Percentiles rank a stretch among this genome's conserved stretches.
Evolutionary conservation across 2,329 filamentous ascomycete species (phyloP).

Genomic region (Aspergillus sp.): DNA sequence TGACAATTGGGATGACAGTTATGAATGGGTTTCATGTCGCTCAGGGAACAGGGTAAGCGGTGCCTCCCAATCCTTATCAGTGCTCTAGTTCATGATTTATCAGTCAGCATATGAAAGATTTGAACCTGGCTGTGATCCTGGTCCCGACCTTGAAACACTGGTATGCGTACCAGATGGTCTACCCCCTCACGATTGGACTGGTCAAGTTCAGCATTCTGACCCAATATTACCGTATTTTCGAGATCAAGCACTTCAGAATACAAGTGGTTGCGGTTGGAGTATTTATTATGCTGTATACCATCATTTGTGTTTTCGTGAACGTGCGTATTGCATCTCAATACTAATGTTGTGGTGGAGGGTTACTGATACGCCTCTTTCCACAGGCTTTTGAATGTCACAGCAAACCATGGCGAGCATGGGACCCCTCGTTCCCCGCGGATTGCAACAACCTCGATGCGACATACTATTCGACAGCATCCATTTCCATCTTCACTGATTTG

Average conservation of each 20-base stretch:
- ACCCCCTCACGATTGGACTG: conserved; percentile 35
- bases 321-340: neutral
- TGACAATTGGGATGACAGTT: conserved; percentile 12
- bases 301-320: conserved; percentile 8
- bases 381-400: conserved; percentile 17
- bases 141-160: conserved; percentile 33
- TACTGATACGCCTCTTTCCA: neutral
- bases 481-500: conserved; percentile 14
- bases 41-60: conserved; percentile 7
- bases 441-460: conserved; percentile 11
- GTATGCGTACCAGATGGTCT: conserved; percentile 41
- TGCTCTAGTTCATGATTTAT: neutral
- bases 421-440: conserved; percentile 6
- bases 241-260: conserved; percentile 21
- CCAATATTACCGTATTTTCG: conserved; percentile 46
- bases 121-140: conserved; percentile 9
- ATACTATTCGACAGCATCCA: conserved; percentile 11
- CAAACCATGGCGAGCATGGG: conserved; percentile 18
- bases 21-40: conserved; percentile 14
- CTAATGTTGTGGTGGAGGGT: neutral
- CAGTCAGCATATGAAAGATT: conserved; percentile 3
- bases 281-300: conserved; percentile 10
- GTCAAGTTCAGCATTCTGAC: conserved; percentile 44
- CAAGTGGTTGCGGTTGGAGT: conserved; percentile 28
- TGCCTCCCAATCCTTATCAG: neutral